Evolutionary conservation across 306 rosid genomes (phyloP).

Genomic region (Cucurbita argyrosperma): DNA sequence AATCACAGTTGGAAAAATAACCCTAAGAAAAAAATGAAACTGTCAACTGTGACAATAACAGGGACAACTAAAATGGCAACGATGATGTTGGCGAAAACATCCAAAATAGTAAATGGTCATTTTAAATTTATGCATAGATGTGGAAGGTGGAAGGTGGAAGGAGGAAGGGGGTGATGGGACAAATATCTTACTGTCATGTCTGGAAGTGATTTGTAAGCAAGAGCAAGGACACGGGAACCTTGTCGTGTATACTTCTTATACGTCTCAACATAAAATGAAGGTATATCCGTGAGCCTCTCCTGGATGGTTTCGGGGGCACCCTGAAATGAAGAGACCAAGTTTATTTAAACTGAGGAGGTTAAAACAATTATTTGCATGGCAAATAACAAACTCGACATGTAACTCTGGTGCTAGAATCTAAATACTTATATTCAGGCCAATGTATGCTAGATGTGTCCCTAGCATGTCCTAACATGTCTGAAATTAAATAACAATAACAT

Average conservation of each 20-base stretch:
- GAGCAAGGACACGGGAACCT: conserved; percentile 97
- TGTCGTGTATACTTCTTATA: conserved; percentile 86
- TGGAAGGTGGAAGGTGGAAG: not conserved
- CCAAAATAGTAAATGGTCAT: not conserved
- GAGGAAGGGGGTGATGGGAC: not conserved
- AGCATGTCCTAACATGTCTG: not conserved
- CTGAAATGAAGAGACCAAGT: conserved; percentile 28
- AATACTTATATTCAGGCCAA: not conserved
- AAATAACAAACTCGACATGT: not conserved
- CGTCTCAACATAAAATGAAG: conserved; percentile 67
- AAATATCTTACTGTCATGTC: conserved; percentile 84
- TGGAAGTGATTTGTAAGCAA: conserved; percentile 79
- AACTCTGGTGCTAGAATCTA: not conserved
- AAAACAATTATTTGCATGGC: not conserved
- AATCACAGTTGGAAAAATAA: not conserved
- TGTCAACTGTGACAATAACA: not conserved
- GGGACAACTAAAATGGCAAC: not conserved
- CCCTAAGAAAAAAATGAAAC: not conserved
- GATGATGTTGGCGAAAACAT: not conserved
- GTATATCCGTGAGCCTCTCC: conserved; percentile 65
- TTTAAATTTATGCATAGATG: not conserved
- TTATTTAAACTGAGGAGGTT: not conserved
- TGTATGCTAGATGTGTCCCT: not conserved
- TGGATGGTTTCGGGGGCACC: conserved; percentile 99
- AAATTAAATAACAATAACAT: not conserved